Base-by-base conservation (phyloP, 2,329 filamentous ascomycete genomes). In the Hymenoscyphus scutula region DNA sequence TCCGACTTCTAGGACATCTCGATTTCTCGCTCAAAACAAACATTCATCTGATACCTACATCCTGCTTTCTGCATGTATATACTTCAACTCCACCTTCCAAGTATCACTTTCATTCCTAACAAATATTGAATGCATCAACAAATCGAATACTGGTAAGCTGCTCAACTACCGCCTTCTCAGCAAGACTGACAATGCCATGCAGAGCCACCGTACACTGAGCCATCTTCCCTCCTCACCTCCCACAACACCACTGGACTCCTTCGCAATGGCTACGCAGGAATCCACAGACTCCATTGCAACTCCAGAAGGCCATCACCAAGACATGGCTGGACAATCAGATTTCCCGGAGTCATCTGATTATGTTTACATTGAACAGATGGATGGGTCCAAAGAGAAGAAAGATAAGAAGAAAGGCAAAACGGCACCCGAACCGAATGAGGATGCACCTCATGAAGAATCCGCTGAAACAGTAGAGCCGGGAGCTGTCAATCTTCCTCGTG, bases 401-500 rank as follows among this genome's bases (percentile, higher is more conserved):
- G 38, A 48, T 6, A 25, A 19, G n/a, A 17, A 27, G 25, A n/a
- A n/a, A 30, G 25, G 15, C 29, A 37, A 59, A 38, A 53, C 37
- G 10, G 32, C 32, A 59, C 41, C 62, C 5, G 51, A 56, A 29
- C n/a, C n/a, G 23, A 23, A 19, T 3, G 34, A 38, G n/a, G 32
- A 53, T 32, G 59, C 19, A 25, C 23, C 41, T 11, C 41, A 23
- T 11, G n/a, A 23, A 23, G n/a, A 25, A 11, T 19, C 41, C 11
- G 10, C 19, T 23, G 41, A 23, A 23, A 19, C 19, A 23, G n/a
- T 48, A 48, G 41, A 23, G 8, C n/a, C 41, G 8, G 41, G 41
- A 23, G n/a, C 5, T 25, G n/a, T 23, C 41, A 23, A 48, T 23
- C 41, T 64, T 34, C 57, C 61, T 45, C 56, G 64, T 19, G 65